A percentile compares a stretch with the other conserved stretches of the same genome.
Evolutionary conservation across 2,329 filamentous ascomycete genomes (phyloP).

Genomic region (Penicillium sp.): DNA sequence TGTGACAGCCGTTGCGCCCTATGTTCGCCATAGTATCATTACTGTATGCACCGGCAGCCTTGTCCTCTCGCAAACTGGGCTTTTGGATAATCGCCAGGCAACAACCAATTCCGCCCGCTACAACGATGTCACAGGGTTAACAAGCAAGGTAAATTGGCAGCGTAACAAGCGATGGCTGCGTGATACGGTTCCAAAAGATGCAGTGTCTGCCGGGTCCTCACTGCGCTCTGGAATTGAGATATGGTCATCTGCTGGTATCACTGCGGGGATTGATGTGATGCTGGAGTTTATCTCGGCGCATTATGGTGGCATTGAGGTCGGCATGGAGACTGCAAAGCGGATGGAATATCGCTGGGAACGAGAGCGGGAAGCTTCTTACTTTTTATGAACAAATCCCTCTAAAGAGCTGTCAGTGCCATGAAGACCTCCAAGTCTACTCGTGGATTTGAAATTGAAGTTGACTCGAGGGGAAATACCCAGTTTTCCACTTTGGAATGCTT

Average conservation of each 20-base stretch:
- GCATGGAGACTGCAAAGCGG: conserved; percentile 3
- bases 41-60: conserved; percentile 9
- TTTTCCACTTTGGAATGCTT: not conserved
- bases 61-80: conserved; percentile 6
- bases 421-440: too few species aligned
- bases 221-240: conserved; percentile 3
- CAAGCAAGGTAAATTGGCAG: not conserved
- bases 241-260: conserved; percentile 10
- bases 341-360: conserved; percentile 11
- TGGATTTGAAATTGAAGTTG: not conserved
- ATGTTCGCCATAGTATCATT: conserved; percentile 8
- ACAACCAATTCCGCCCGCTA: conserved; percentile 8
- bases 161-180: conserved; percentile 5
- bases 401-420: too few species aligned
- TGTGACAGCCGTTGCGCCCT: conserved; percentile 2
- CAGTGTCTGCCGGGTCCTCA: not conserved
- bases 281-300: conserved; percentile 8
- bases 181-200: not conserved
- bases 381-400: not conserved
- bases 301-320: conserved; percentile 7
- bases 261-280: conserved; percentile 11
- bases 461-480: not conserved
- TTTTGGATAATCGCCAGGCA: not conserved
- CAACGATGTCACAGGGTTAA: not conserved
- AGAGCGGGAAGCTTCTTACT: conserved; percentile 7